Evolutionary conservation across 108 stramenopile genomes (phyloP).

Genomic region (Cyclotella cryptica): DNA sequence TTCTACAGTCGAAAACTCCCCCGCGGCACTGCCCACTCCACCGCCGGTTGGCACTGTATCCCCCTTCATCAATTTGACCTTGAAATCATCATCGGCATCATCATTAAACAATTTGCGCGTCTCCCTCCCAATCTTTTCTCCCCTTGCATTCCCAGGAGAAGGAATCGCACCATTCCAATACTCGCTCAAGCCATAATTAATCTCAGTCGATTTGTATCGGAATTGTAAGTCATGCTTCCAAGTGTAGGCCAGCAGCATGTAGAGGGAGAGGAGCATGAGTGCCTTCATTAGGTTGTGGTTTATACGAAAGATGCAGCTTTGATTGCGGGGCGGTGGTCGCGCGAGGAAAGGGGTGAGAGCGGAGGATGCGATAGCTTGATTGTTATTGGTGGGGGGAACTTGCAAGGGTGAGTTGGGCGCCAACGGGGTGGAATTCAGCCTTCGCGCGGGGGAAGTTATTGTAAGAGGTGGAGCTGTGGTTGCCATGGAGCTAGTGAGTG

Average conservation of each 20-base stretch:
- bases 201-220: slow-evolving; percentile 32
- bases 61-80: slow-evolving; percentile 8
- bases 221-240: slow-evolving; percentile 33
- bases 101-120: slow-evolving; percentile 16
- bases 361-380: background rate
- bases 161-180: slow-evolving; percentile 42
- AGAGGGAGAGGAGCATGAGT: slow-evolving; percentile 40
- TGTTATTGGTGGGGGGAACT: background rate
- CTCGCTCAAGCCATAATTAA: slow-evolving; percentile 41
- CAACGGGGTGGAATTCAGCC: background rate
- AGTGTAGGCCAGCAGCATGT: slow-evolving; percentile 40
- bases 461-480: background rate
- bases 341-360: background rate
- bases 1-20: background rate
- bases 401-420: background rate
- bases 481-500: no score
- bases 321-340: background rate
- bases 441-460: slow-evolving; percentile 6
- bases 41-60: background rate
- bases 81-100: slow-evolving; percentile 26
- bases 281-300: slow-evolving; percentile 24
- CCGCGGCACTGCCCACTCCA: background rate
- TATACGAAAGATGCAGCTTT: slow-evolving; percentile 15
- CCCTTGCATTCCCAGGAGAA: slow-evolving; percentile 3
- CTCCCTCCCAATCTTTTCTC: slow-evolving; percentile 10